These are phyloP conservation scores for Eutypa lata DNA, from an alignment of 2,329 filamentous ascomycete species.

Conservation along the genomic window DNA sequence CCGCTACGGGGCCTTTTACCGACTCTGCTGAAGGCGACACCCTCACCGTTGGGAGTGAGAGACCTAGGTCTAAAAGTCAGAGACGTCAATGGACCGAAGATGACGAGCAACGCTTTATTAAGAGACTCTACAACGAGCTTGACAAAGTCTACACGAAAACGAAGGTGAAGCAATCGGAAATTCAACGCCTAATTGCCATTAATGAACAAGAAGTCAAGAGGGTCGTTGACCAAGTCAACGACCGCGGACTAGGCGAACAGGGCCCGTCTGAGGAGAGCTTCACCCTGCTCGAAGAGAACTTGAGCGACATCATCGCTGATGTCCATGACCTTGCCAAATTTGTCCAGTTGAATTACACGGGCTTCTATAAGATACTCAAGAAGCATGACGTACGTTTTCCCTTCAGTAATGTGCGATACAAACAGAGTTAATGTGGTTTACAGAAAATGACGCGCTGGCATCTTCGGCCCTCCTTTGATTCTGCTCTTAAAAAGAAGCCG, in stretches of 20 bases:
- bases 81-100: conserved; percentile 81
- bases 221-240: conserved; percentile 70
- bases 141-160: conserved; percentile 98
- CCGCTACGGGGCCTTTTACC: conserved; percentile 51
- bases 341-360: conserved; percentile 96
- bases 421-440: conserved; percentile 9
- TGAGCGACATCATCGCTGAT: conserved; percentile 97
- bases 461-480: conserved; percentile 92
- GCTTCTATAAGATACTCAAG: conserved; percentile 99
- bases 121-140: conserved; percentile 82
- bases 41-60: conserved; percentile 31
- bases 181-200: conserved; percentile 81
- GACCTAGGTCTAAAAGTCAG: conserved; percentile 41
- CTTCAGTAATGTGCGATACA: neutral
- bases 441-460: conserved; percentile 94
- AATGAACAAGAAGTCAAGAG: conserved; percentile 88
- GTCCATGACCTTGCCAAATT: conserved; percentile 98
- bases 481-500: conserved; percentile 88
- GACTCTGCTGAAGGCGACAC: conserved; percentile 20
- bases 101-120: conserved; percentile 85
- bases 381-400: conserved; percentile 80
- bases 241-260: conserved; percentile 53
- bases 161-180: conserved; percentile 95
- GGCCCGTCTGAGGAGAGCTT: conserved; percentile 87
- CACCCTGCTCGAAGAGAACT: conserved; percentile 84